phyloP scores from a whole-genome alignment of 2,329 filamentous ascomycete genomes.

The Aspergillus latus region DNA sequence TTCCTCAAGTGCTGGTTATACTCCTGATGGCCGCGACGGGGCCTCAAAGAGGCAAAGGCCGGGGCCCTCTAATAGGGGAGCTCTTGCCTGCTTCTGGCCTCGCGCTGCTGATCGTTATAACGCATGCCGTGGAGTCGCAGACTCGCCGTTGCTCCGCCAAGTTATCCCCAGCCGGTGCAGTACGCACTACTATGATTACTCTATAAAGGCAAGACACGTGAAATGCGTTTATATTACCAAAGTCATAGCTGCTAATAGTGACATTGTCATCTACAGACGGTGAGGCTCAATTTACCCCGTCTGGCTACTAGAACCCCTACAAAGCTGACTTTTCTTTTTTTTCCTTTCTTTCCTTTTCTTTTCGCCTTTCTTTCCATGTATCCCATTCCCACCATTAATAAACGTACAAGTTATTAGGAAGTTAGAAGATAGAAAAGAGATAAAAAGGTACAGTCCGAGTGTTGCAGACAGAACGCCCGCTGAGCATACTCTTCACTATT shows the following conservation, averaged over 20 bases:
- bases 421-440: not conserved
- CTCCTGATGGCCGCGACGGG: constrained; percentile 2
- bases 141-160: not conserved
- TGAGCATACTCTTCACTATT: constrained; percentile 12
- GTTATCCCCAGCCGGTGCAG: not conserved
- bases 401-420: constrained; percentile 7
- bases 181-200: not conserved
- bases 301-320: not conserved
- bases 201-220: not conserved
- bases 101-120: constrained; percentile 10
- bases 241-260: not conserved
- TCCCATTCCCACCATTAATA: constrained; percentile 6
- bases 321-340: not conserved
- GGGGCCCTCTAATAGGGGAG: not conserved
- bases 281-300: not conserved
- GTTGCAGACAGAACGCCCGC: not conserved
- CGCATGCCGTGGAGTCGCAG: not conserved
- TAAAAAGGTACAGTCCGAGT: not conserved
- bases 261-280: not conserved
- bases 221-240: not conserved
- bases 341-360: not conserved
- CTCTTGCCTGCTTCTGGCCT: constrained; percentile 1
- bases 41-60: constrained; percentile 9
- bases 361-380: not conserved
- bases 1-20: not conserved